A percentile compares a stretch with the other conserved stretches of the same genome.
Conservation (phyloP, 495 filamentous ascomycete species). For the Penicillium soppii region DNA sequence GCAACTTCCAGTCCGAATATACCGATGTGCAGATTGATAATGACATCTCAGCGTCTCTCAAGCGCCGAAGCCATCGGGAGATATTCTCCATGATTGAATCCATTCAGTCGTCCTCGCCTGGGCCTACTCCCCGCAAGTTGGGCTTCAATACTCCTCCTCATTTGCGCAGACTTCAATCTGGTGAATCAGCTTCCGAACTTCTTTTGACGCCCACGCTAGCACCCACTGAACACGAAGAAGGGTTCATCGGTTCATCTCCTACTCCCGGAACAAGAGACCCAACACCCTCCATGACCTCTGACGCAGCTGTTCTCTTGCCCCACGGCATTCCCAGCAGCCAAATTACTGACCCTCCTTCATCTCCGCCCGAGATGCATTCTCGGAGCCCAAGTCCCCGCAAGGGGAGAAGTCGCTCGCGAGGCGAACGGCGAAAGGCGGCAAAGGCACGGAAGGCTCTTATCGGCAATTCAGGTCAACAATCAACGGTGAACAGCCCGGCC, state of each 20-base stretch:
- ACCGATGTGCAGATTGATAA: background rate
- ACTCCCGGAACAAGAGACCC: conserved; percentile 59
- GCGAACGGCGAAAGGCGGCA: conserved; percentile 13
- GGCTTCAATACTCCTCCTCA: conserved; percentile 40
- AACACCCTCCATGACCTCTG: conserved; percentile 22
- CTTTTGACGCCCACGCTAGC: conserved; percentile 50
- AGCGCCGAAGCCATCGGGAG: conserved; percentile 57
- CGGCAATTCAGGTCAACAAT: conserved; percentile 5
- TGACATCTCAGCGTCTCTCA: conserved; percentile 16
- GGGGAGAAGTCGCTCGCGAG: conserved; percentile 2
- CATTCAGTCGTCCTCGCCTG: conserved; percentile 59
- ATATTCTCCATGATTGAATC: conserved; percentile 70
- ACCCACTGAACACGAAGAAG: conserved; percentile 49
- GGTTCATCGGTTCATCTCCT: conserved; percentile 77
- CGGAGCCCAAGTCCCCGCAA: conserved; percentile 27
- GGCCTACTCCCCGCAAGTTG: conserved; percentile 27
- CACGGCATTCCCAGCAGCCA: conserved; percentile 16
- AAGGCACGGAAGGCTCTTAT: conserved; percentile 17
- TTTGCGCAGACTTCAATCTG: conserved; percentile 25
- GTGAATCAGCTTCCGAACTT: conserved; percentile 23
- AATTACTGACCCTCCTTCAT: conserved; percentile 37
- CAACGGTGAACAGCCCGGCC: conserved; percentile 8
- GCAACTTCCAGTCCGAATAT: background rate
- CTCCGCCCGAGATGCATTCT: conserved; percentile 36
- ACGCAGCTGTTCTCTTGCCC: conserved; percentile 15